Evolutionary conservation across 2,329 filamentous ascomycete species (phyloP), one percentile per base, ranked within the genome.

Genomic region (Sporothrix protearum): DNA sequence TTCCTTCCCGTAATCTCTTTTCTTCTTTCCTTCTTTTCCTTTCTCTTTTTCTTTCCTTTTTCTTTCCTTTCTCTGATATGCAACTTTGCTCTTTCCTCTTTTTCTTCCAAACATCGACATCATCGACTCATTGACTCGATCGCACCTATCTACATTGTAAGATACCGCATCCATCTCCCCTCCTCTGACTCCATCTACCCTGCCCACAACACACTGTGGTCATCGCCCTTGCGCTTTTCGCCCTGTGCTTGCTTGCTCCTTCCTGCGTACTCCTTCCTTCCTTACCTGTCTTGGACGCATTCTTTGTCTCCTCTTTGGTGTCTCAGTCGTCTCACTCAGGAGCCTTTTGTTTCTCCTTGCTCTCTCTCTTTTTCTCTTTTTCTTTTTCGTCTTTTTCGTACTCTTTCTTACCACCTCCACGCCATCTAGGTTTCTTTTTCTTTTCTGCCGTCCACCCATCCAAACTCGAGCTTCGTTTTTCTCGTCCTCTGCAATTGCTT

Each of bases 291-390:
- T 42, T 55, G 30, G 47, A 16, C n/a, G 51, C 67, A 69, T 57
- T 69, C 67, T 61, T 69, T 69, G 53, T 47, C 33, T 55, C 45
- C 30, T 55, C 16, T 68, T 68, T 3, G 39, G 49, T 69, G 67
- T 69, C 53, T 59, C 68, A 61, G 39, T 39, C 25, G 55, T 61
- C 55, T 61, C n/a, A 47, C 36, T 47, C 53, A 33, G 55, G 64
- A 36, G 28, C 22, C 25, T 64, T 39, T 42, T 67, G 12, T 39
- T 61, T 67, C 53, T 22, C 39, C 14, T 28, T 69, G n/a, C 22
- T 47, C 45, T 25, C 6, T 28, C 42, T 39, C 36, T 22, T n/a
- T 63, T n/a, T 47, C 53, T 22, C 39, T n/a, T 28, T 69, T 33
- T 47, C 45, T 25, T 10, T 28, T 51, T 39, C 36, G 16, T n/a